Evolutionary conservation across 306 rosid genomes (phyloP), one percentile per base, ranked within the genome.

Genomic region (Carpinus fangiana): DNA sequence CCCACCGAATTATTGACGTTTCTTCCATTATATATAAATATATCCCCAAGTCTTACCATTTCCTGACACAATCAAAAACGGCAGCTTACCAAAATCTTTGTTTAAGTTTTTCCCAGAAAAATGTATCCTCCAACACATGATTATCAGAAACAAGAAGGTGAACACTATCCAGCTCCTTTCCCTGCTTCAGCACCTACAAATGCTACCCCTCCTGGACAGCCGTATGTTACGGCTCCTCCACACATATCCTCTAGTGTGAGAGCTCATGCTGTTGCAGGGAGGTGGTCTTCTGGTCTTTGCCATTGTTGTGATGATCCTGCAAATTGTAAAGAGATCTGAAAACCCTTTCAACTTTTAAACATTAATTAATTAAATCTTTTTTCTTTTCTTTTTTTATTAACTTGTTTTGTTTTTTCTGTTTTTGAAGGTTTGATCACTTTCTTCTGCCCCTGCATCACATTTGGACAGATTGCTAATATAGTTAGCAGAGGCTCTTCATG

Each of bases 231-330:
- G 6, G 79, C 53, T 82, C 81, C 82, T 80, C 77, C 88, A 17
- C 76, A 76, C 56, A 26, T 48, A 73, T 26, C 12, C 75, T 23
- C 14, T 77, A 34, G 62, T 8, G 21, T 31, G 4, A 74, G 64
- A 26, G 18, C 1, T 23, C 47, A 76, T 18, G 3, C 55, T 7
- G 62, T 23, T 4, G 55, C 79, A n/a, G 78, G 75, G 6, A 74
- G 23, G 34, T 91, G 97, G 97, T 86, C 93, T n/a, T 82, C 86
- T 50, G 86, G 87, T 69, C 97, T 88, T 81, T 91, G 90, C 71
- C 90, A 79, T 56, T 91, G 97, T 74, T 80, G 78, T 43, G 90
- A 88, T 38, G 92, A 90, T 76, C 91, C 92, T 23, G 90, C 79
- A 78, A 88, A 80, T 46, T 89, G 97, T 88, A 55, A 86, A 87